Conservation (phyloP, 2,329 filamentous ascomycete genomes). For the Verticillium albo-atrum region DNA sequence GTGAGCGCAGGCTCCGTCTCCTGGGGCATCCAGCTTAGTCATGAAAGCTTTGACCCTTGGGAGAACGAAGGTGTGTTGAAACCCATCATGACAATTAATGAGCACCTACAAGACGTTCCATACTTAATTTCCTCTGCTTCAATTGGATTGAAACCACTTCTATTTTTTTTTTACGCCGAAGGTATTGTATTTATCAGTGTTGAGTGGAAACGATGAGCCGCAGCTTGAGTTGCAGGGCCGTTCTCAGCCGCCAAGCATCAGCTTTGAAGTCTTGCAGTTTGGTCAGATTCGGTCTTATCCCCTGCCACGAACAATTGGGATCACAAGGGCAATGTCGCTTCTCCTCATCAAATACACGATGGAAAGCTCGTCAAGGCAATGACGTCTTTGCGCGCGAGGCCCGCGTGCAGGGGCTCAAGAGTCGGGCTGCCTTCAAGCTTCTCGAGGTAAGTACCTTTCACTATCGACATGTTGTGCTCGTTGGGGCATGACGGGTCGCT, state of each 20-base stretch:
- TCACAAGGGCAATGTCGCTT: neutral
- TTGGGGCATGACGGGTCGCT: neutral
- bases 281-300: neutral
- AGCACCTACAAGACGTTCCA: neutral
- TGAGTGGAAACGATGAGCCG: neutral
- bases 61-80: neutral
- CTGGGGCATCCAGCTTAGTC: neutral
- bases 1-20: too few species aligned
- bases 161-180: too few species aligned
- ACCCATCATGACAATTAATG: neutral
- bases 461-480: too few species aligned
- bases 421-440: conserved; percentile 89
- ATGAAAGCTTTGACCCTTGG: neutral
- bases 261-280: neutral
- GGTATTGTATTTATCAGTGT: too few species aligned
- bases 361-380: conserved; percentile 73
- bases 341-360: conserved; percentile 65
- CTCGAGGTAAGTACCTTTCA: conserved; percentile 57
- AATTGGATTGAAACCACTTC: neutral
- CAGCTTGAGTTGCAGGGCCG: neutral
- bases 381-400: conserved; percentile 74
- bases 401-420: conserved; percentile 76
- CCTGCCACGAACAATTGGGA: neutral
- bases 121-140: neutral
- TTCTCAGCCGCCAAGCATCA: neutral